phyloP scores from a whole-genome alignment of 768 basidiomycete species.

The Mycena capillaripes region DNA sequence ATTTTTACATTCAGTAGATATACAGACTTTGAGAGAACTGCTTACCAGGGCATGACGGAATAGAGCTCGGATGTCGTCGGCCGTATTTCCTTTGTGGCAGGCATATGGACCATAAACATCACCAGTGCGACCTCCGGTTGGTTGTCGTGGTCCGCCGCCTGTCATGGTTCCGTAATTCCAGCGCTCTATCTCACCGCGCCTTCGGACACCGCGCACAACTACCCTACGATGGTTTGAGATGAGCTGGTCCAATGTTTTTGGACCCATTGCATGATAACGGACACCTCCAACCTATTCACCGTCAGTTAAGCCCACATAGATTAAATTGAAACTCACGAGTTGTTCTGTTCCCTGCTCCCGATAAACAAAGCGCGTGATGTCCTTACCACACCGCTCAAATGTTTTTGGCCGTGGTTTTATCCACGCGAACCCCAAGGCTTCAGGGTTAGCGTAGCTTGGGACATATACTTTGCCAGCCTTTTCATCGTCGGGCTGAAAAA shows the following conservation, averaged over 20 bases:
- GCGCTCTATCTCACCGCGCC: neutral
- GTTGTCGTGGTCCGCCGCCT: neutral
- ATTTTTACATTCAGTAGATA: too few species aligned
- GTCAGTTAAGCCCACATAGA: neutral
- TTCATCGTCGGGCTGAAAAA: too few species aligned
- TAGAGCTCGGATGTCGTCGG: neutral
- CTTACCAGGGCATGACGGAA: neutral
- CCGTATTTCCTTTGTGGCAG: neutral
- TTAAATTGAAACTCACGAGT: neutral
- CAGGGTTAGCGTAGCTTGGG: too few species aligned
- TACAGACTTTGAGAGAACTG: neutral
- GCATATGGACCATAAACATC: neutral
- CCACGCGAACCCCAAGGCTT: too few species aligned
- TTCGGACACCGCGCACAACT: neutral
- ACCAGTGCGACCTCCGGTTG: neutral
- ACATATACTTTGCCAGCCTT: too few species aligned
- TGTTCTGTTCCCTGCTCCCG: neutral
- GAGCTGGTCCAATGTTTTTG: neutral
- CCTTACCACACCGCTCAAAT: neutral
- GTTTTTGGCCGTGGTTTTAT: too few species aligned
- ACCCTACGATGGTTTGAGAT: neutral
- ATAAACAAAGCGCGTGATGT: neutral
- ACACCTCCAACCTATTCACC: slow-evolving; percentile 3
- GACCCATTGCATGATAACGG: neutral
- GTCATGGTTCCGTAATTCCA: slow-evolving; percentile 9